A percentile compares a stretch with the other conserved stretches of the same genome.
These are phyloP conservation scores for Pseudocercospora vitis DNA, from an alignment of 2,329 filamentous ascomycete genomes.

Conservation along the genomic window DNA sequence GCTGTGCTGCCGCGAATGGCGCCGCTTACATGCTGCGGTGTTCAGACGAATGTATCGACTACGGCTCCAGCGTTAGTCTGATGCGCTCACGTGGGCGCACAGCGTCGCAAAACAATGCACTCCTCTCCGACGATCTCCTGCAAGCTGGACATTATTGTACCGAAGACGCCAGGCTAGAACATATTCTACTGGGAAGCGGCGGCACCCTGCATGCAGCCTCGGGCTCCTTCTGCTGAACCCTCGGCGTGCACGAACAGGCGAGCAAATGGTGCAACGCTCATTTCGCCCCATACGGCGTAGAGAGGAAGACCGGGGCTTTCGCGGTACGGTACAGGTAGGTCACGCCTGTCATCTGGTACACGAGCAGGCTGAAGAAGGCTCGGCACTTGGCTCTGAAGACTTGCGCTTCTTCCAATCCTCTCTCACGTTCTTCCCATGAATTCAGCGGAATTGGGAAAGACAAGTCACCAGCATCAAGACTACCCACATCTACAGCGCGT, in stretches of 20 bases:
- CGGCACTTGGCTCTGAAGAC: not conserved
- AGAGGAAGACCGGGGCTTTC: not conserved
- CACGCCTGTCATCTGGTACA: not conserved
- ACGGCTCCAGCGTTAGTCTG: not conserved
- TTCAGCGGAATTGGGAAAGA: too few relatives aligned
- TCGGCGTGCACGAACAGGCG: not conserved
- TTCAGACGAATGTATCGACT: not conserved
- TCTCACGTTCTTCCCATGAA: not conserved
- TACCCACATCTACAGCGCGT: not conserved
- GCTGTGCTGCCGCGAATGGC: not conserved
- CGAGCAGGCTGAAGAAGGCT: not conserved
- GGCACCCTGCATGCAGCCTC: constrained; percentile 3
- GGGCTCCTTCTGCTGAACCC: not conserved
- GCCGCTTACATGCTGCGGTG: constrained; percentile 3
- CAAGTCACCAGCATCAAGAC: too few relatives aligned
- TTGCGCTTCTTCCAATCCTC: not conserved
- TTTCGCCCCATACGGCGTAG: not conserved
- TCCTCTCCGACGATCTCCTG: not conserved
- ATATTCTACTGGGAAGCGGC: not conserved
- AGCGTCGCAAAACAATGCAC: not conserved
- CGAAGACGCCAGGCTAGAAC: not conserved
- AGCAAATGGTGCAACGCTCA: not conserved
- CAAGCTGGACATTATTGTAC: not conserved
- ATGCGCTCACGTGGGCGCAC: constrained; percentile 1
- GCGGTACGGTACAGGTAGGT: constrained; percentile 2